phyloP scores from a whole-genome alignment of 495 filamentous ascomycete genomes.

The Diplogelasinospora grovesii region DNA sequence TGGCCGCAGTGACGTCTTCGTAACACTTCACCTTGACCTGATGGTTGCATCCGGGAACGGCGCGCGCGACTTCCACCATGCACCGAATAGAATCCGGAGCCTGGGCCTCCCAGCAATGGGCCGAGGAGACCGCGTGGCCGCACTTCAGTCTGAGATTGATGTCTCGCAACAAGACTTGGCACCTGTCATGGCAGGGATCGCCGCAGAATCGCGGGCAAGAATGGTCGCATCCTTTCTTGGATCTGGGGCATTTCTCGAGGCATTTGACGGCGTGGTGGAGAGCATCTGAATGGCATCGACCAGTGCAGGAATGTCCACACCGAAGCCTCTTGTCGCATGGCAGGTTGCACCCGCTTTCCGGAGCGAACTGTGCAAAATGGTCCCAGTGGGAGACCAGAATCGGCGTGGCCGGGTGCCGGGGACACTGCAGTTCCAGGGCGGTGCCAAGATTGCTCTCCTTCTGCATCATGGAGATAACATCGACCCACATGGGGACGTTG shows the following conservation, averaged over 20 bases:
- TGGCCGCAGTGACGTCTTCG: slow-evolving; percentile 26
- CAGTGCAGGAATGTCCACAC: slow-evolving; percentile 67
- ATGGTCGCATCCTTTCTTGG: slow-evolving; percentile 53
- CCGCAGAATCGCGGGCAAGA: slow-evolving; percentile 56
- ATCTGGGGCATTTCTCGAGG: slow-evolving; percentile 52
- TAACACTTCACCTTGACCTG: slow-evolving; percentile 43
- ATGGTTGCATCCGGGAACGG: slow-evolving; percentile 51
- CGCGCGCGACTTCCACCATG: slow-evolving; percentile 29
- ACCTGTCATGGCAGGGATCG: slow-evolving; percentile 28
- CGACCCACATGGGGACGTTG: slow-evolving; percentile 60
- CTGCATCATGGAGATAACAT: slow-evolving; percentile 45
- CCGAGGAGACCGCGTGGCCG: slow-evolving; percentile 43
- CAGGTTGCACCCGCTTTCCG: slow-evolving; percentile 65
- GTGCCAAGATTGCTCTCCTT: slow-evolving; percentile 44
- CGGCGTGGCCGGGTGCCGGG: slow-evolving; percentile 55
- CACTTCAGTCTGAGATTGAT: slow-evolving; percentile 45
- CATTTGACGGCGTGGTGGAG: slow-evolving; percentile 61
- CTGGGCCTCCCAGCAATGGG: slow-evolving; percentile 44
- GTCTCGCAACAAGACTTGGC: slow-evolving; percentile 3
- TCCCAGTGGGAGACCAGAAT: slow-evolving; percentile 54
- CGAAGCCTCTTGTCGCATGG: slow-evolving; percentile 51
- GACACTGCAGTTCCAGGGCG: slow-evolving; percentile 54
- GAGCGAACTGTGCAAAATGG: slow-evolving; percentile 54
- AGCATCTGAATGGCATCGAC: slow-evolving; percentile 61
- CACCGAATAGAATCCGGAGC: slow-evolving; percentile 22